phyloP scores from a whole-genome alignment of 305 asterid species.

The Fraxinus xanthoxyloides region DNA sequence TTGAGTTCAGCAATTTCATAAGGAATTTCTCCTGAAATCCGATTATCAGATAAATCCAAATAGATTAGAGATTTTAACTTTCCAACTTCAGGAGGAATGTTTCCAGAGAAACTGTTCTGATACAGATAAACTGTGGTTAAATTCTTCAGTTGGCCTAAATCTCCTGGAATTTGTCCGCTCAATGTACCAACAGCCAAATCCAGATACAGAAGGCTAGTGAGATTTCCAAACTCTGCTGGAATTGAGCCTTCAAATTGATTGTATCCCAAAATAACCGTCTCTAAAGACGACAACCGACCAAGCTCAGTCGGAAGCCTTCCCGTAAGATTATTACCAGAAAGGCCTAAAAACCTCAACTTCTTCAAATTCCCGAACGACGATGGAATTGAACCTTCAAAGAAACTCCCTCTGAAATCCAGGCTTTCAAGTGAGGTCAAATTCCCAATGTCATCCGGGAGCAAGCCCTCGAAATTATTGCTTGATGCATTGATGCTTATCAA shows the following conservation, averaged over 20 bases:
- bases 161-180: constrained; percentile 57
- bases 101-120: constrained; percentile 56
- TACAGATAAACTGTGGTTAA: constrained; percentile 54
- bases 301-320: constrained; percentile 63
- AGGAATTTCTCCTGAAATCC: constrained; percentile 57
- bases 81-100: constrained; percentile 38
- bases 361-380: constrained; percentile 46
- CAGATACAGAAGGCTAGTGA: constrained; percentile 55
- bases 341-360: constrained; percentile 67
- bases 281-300: constrained; percentile 52
- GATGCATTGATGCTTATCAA: constrained; percentile 55
- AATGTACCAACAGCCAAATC: constrained; percentile 73
- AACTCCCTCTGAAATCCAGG: constrained; percentile 72
- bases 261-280: constrained; percentile 64
- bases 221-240: constrained; percentile 61
- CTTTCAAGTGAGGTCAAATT: constrained; percentile 41
- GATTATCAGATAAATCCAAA: constrained; percentile 64
- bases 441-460: constrained; percentile 56
- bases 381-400: constrained; percentile 68
- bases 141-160: constrained; percentile 52
- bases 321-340: constrained; percentile 74
- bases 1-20: constrained; percentile 44
- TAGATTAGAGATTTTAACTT: constrained; percentile 10
- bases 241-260: constrained; percentile 64
- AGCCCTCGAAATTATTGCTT: constrained; percentile 70